Evolutionary conservation across 495 filamentous ascomycete species (phyloP), one percentile per base, ranked within the genome.

Genomic region (Evernia prunastri): DNA sequence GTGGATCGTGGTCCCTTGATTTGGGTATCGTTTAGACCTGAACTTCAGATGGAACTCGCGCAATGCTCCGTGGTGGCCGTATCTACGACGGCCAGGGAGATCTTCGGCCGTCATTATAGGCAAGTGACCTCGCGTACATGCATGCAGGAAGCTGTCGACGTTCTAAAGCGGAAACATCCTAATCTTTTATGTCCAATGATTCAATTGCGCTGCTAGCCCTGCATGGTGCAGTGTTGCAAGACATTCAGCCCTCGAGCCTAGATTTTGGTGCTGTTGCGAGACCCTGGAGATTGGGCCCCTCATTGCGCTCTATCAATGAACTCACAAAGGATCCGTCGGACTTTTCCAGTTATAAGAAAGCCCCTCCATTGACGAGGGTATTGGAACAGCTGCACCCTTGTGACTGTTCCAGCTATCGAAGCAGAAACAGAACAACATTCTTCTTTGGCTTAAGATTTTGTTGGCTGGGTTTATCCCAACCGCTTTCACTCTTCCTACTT

Each of bases 1-100:
- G 60, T 92, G 37, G 47, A 9, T 39, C 5, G 6, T 45, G 18
- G 18, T 45, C 5, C 42, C 42, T 23, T 10, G 23, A 25, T 25
- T 25, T 25, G 23, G n/a, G n/a, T 9, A 25, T 17, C 11, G 23
- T 5, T 23, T 11, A 23, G 7, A 47, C 20, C 43, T 47, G 20
- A 9, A 47, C 8, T 47, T 23, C 20, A 10, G 23, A 7, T 8
- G 23, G n/a, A 23, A 13, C 4, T 23, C 45, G 45, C 23, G 2
- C 23, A 12, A 6, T 51, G 15, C n/a, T n/a, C n/a, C n/a, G n/a
- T n/a, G n/a, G n/a, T 17, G 23, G 47, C 47, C 13, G 25, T 15
- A 51, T 29, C 47, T 27, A 2, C 13, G 2, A 11, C 4, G 23
- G 27, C 12, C 25, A 15, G 10, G n/a, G 12, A 7, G 17, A 29